Percentiles rank a stretch among this genome's conserved stretches.
Evolutionary conservation across 257 asterid species (phyloP).

Genomic region (Lavandula angustifolia): DNA sequence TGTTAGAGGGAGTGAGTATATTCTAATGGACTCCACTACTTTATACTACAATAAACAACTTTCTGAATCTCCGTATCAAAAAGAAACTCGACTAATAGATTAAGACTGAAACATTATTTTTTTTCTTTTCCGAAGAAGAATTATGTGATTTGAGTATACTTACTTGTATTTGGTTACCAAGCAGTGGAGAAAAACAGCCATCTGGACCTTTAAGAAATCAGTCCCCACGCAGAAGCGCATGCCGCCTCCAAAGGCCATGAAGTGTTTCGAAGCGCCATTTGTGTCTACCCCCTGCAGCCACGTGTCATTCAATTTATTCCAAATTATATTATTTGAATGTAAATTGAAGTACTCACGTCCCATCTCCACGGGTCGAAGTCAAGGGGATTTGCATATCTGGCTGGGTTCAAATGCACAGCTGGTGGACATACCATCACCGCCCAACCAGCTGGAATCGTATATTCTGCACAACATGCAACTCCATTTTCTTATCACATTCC

Average conservation of each 20-base stretch:
- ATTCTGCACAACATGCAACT: constrained; percentile 48
- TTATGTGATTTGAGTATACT: neutral
- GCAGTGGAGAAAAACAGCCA: constrained; percentile 83
- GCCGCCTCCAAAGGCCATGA: constrained; percentile 97
- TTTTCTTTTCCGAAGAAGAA: too few species aligned
- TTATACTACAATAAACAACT: too few species aligned
- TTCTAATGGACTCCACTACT: too few species aligned
- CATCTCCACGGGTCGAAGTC: constrained; percentile 93
- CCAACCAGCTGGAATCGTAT: constrained; percentile 95
- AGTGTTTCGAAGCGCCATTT: constrained; percentile 77
- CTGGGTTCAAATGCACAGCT: constrained; percentile 81
- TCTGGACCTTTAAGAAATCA: constrained; percentile 84
- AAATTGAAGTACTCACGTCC: constrained; percentile 54
- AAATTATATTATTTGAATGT: neutral
- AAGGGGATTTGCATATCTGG: constrained; percentile 69
- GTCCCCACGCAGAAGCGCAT: constrained; percentile 93
- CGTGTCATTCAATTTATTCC: neutral
- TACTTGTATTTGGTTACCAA: constrained; percentile 78
- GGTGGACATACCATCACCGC: constrained; percentile 95
- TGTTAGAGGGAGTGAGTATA: too few species aligned
- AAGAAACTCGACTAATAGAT: too few species aligned
- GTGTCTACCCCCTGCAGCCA: constrained; percentile 62
- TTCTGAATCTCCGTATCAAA: too few species aligned
- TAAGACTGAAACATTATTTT: too few species aligned
- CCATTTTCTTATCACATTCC: neutral